Evolutionary conservation across 352 stramenopile genomes (phyloP), one percentile per base, ranked within the genome.

Genomic region (Pythium vanterpoolii): DNA sequence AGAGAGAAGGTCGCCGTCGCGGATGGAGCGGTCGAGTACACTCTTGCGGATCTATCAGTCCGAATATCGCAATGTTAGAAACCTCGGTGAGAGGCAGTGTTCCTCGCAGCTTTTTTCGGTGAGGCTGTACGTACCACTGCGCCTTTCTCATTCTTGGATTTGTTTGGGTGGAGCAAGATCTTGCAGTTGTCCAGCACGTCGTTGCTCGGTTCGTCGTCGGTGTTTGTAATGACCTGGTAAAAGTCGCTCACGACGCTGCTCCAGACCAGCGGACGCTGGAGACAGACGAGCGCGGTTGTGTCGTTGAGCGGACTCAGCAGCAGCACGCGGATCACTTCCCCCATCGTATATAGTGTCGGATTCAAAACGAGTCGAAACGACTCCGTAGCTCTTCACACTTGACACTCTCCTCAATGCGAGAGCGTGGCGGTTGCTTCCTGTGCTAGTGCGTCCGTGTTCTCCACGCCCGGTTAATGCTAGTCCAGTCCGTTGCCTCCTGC

Each of bases 211-310:
- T 89, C 79, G 45, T 93, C 83, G 66, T 93, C 83, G 54, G 80
- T 79, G 73, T 93, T 88, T 49, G 72, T 89, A 57, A 93, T 86
- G 44, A 80, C 80, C 67, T 90, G 80, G 69, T 90, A 90, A 67
- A 93, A 90, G 69, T 93, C 83, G 54, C 73, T 69, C 4, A 93
- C 72, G 55, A 93, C 83, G 58, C 73, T 56, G 45, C 75, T 78
- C 83, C 83, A 93, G 45, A 89, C 77, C 48, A 93, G 77, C 54
- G 83, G 83, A 27, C 83, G 80, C 63, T 89, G 75, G 36, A 93
- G 80, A 69, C 80, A 89, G 68, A 93, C 83, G 63, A 93, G 79
- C 57, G 79, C 80, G 54, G 81, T 90, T 33, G 74, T 68, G 58
- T 77, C 53, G 24, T 76, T 81, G 38, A 90, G 67, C 44, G 80